Evolutionary conservation across 495 filamentous ascomycete genomes (phyloP).

Genomic region (Xylaria curta): DNA sequence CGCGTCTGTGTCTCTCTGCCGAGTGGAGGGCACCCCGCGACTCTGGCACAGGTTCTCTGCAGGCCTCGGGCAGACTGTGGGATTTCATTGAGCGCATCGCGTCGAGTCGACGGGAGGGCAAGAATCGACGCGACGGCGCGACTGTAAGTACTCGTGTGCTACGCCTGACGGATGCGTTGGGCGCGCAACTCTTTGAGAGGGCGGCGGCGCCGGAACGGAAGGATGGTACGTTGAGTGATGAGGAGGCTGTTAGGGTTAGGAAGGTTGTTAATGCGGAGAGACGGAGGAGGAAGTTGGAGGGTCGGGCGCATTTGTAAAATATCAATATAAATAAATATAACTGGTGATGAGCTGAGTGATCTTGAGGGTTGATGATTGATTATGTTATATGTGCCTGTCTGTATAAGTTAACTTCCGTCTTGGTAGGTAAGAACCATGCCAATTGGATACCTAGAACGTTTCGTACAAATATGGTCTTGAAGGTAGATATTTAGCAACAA

Average conservation of each 20-base stretch:
- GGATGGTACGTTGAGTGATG: slow-evolving; percentile 44
- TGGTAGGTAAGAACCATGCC: too few relatives aligned
- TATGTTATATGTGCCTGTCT: not conserved
- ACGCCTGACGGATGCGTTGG: slow-evolving; percentile 67
- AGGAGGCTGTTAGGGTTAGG: slow-evolving; percentile 49
- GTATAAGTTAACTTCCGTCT: not conserved
- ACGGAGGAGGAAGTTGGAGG: slow-evolving; percentile 50
- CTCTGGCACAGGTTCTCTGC: slow-evolving; percentile 60
- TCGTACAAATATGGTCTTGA: not conserved
- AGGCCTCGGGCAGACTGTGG: slow-evolving; percentile 80
- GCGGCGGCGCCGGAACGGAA: slow-evolving; percentile 42
- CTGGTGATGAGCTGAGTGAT: not conserved
- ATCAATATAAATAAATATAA: not conserved
- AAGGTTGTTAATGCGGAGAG: slow-evolving; percentile 45
- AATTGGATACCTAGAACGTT: not conserved
- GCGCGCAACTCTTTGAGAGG: slow-evolving; percentile 55
- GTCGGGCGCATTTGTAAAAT: slow-evolving; percentile 54
- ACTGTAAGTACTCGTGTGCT: slow-evolving; percentile 88
- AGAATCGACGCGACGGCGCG: slow-evolving; percentile 90
- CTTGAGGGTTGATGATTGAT: not conserved
- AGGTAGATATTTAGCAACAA: not conserved
- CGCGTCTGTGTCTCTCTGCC: slow-evolving; percentile 68
- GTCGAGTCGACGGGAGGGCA: slow-evolving; percentile 82
- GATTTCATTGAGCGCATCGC: slow-evolving; percentile 89
- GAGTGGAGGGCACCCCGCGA: slow-evolving; percentile 82